phyloP scores from a whole-genome alignment of 2,329 filamentous ascomycete genomes.

The Acrocalymma vagum region DNA sequence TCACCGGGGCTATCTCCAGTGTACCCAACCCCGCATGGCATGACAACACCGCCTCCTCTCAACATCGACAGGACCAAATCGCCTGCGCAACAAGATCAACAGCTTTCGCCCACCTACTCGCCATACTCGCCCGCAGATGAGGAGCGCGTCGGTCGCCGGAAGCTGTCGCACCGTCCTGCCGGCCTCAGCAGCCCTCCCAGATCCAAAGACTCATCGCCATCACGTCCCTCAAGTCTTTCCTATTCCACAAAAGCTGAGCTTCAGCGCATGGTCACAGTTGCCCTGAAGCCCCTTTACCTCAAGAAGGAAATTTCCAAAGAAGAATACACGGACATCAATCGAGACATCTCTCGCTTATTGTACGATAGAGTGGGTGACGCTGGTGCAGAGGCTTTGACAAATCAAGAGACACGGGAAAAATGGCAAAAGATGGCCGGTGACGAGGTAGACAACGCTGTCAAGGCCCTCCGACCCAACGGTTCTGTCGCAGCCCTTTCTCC shows the following conservation, averaged over 20 bases:
- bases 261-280: conserved; percentile 84
- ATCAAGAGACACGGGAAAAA: conserved; percentile 70
- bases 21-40: conserved; percentile 71
- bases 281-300: conserved; percentile 83
- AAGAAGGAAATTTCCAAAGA: conserved; percentile 83
- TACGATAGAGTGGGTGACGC: conserved; percentile 72
- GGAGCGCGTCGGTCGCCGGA: conserved; percentile 47
- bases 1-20: conserved; percentile 76
- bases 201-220: conserved; percentile 73
- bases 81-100: conserved; percentile 55
- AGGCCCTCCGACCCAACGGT: conserved; percentile 30
- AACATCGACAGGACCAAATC: conserved; percentile 69
- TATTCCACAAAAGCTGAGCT: conserved; percentile 88
- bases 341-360: conserved; percentile 84
- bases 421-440: conserved; percentile 80
- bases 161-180: conserved; percentile 35
- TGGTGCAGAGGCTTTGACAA: conserved; percentile 60
- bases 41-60: conserved; percentile 73
- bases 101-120: conserved; percentile 77
- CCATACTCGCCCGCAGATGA: conserved; percentile 64
- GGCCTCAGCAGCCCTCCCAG: conserved; percentile 54
- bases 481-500: conserved; percentile 27
- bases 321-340: conserved; percentile 92
- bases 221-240: conserved; percentile 69
- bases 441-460: conserved; percentile 80